phyloP scores from a whole-genome alignment of 208 protist genomes.

The Trypanosomatidae sp. region DNA sequence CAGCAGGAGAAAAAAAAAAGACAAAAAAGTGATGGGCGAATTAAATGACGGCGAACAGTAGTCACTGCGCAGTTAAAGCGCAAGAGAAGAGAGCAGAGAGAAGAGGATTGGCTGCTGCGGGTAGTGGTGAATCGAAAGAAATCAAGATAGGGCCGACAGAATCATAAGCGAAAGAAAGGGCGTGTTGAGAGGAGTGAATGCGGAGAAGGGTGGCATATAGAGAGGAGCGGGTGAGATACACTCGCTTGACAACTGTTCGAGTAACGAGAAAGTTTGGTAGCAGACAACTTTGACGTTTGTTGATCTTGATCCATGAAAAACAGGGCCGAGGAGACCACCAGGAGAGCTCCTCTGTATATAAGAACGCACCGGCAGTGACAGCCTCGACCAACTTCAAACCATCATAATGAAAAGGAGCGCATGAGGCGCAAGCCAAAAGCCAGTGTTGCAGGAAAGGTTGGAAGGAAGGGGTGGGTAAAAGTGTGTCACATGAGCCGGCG shows the following conservation, averaged over 20 bases:
- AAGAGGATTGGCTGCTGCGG: not conserved
- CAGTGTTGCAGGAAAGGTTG: not conserved
- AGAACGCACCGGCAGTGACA: not conserved
- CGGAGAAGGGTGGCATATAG: not conserved
- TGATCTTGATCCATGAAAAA: not conserved
- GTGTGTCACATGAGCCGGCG: not conserved
- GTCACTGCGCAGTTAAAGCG: not conserved
- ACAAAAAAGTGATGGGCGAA: not conserved
- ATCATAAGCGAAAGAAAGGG: not conserved
- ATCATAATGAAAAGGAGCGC: not conserved
- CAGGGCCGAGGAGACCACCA: not conserved
- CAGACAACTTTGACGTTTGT: not conserved
- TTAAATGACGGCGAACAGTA: conserved; percentile 1
- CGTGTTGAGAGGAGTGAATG: not conserved
- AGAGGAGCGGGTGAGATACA: not conserved
- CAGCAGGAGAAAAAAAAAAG: not conserved
- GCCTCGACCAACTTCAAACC: not conserved
- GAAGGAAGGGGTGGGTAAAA: not conserved
- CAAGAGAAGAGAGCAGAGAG: not conserved
- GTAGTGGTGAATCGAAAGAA: not conserved
- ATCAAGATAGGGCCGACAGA: not conserved
- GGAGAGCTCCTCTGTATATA: not conserved
- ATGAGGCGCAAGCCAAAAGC: not conserved
- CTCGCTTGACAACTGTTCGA: not conserved
- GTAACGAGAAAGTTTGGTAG: not conserved